Base-by-base conservation (phyloP, 2,329 filamentous ascomycete genomes). In the Alternaria sp. region DNA sequence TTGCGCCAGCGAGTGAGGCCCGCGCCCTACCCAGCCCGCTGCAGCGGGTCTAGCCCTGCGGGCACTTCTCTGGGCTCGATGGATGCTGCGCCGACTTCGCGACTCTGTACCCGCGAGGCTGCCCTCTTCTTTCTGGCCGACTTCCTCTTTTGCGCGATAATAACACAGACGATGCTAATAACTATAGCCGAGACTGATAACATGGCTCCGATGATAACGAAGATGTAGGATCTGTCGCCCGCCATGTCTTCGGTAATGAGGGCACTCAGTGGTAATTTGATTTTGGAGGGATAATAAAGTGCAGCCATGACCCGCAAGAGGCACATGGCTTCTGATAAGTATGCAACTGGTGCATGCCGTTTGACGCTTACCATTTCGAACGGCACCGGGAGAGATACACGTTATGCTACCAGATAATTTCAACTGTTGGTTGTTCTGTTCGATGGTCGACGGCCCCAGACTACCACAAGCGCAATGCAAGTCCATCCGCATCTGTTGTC, bases 141-240 rank as follows among this genome's bases (percentile, higher is more conserved):
- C 51, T 30, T 44, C 12, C 17, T 30, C 23, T 32, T 28, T n/a
- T 49, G 50, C 50, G 13, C 23, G 12, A 54, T 36, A 6, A 57
- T n/a, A 25, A 61, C 23, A 23, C 58, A 57, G 12, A 60, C 15
- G 9, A 60, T n/a, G 44, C 58, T 56, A 25, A 61, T 15, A 9
- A 17, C 52, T 25, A 61, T 50, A 21, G 44, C 25, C 6, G 47
- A 25, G 8, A 57, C 25, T 15, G 58, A 46, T 25, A 61, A 17
- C 32, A 45, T 25, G 11, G 26, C 19, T 15, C 44, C 44, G 6
- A 60, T 13, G 23, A 50, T 25, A 21, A 44, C 17, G 23, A 56
- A 60, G 7, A 36, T 17, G 15, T n/a, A 45, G 8, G 43, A 23
- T 23, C 44, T 53, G 32, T 56, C 57, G n/a, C 15, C 25, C 36